Conservation (phyloP, 495 filamentous ascomycete genomes). For the Xylaria intraflava region DNA sequence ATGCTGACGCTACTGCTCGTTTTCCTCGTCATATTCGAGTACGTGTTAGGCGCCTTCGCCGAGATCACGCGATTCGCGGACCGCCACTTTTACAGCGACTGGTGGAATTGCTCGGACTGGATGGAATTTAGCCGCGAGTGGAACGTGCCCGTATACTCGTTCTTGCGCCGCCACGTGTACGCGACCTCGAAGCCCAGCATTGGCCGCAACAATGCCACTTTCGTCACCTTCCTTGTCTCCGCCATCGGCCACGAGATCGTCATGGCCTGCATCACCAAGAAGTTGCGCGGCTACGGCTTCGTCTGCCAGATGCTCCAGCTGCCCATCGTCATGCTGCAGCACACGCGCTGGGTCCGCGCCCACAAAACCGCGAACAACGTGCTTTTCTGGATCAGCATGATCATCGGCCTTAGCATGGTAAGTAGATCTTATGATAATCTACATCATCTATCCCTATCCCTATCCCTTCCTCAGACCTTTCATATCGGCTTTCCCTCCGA, state of each 20-base stretch:
- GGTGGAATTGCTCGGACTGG: slow-evolving; percentile 89
- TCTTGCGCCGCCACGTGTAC: slow-evolving; percentile 93
- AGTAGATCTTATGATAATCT: slow-evolving; percentile 27
- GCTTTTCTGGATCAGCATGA: slow-evolving; percentile 94
- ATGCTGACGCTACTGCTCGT: slow-evolving; percentile 94
- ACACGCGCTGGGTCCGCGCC: slow-evolving; percentile 65
- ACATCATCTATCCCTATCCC: neutral
- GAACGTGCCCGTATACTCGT: slow-evolving; percentile 98
- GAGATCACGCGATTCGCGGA: slow-evolving; percentile 93
- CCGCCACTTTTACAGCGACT: slow-evolving; percentile 93
- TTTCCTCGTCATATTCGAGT: slow-evolving; percentile 97
- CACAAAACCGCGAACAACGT: slow-evolving; percentile 80
- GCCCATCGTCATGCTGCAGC: slow-evolving; percentile 86
- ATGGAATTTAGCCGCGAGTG: slow-evolving; percentile 96
- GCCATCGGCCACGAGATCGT: slow-evolving; percentile 89
- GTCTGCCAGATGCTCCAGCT: slow-evolving; percentile 92
- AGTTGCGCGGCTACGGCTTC: slow-evolving; percentile 90
- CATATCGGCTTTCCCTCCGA: neutral
- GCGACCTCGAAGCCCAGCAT: slow-evolving; percentile 66
- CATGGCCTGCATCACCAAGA: slow-evolving; percentile 97
- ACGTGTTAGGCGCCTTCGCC: slow-evolving; percentile 87
- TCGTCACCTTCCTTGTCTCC: slow-evolving; percentile 88
- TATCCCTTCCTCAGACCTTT: neutral
- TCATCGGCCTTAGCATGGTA: slow-evolving; percentile 80
- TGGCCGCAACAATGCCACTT: slow-evolving; percentile 70